Base-by-base conservation (phyloP, 345 rosid species). In the Eucalyptus curtisii region DNA sequence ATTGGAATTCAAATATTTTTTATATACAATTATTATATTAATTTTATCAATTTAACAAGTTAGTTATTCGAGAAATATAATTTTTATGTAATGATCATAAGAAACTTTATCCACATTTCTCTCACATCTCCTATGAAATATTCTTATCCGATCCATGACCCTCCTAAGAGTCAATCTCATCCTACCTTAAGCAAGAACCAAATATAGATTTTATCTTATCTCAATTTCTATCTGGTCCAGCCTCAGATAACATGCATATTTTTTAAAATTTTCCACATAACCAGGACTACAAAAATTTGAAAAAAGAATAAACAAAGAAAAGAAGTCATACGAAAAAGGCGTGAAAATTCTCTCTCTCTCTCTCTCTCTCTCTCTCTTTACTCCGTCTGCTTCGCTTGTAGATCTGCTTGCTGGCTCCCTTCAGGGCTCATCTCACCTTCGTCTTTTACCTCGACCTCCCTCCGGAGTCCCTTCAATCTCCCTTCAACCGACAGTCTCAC, bases 81-180 rank as follows among this genome's bases (percentile, higher is more conserved):
- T 6, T 71, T 37, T 71, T 19, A 71, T 33, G 1, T 52, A 10
- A 68, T 33, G 3, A 71, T 17, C 25, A 71, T 17, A 15, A 31
- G 22, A 66, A 66, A 71, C 22, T 19, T 1, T 10, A 71, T 20
- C 7, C 27, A 37, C 1, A 0, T 19, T 37, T 20, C 20, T 10
- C 2, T 20, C 1, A 19, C 5, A 4, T 37, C 14, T 8, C 2
- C 1, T 15, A 6, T 5, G 3, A 71, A 22, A 37, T 10, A 37
- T 19, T 37, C 5, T 37, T 19, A 19, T 52, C 10, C 6, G 1
- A 1, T 37, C 14, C 0, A 10, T 8, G 2, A 5, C 13, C 45
- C 25, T 71, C 4, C 24, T 20, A 19, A 37, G 4, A 71, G 4
- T 0, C 14, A 3, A 71, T 22, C 45, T 5, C 7, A 52, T 37